Base-by-base conservation (phyloP, 805 yeast genomes). In the Candida chauliodis region DNA sequence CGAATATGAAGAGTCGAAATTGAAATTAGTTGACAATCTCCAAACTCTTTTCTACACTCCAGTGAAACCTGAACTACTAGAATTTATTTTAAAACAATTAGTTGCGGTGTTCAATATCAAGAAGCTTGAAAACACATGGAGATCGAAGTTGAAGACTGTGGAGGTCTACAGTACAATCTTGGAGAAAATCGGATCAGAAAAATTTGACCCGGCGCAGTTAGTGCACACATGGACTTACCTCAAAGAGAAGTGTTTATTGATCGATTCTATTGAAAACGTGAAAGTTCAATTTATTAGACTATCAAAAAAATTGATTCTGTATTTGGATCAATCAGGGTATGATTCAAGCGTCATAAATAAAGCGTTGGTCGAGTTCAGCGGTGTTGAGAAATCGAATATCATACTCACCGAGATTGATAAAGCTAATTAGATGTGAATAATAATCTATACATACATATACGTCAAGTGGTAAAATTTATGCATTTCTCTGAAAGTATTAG, bases 221-320 rank as follows among this genome's bases (percentile, higher is more conserved):
- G 59, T 45, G 36, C 16, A 45, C 16, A 3, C 46, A 54, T 44
- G 61, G 71, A 40, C 36, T 22, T 43, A 38, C 29, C 46, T 54
- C 21, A 52, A 50, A 21, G 32, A 40, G 5, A 44, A 47, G n/a
- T 70, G 73, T 47, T 54, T 66, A n/a, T 44, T 46, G 4, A 47
- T 53, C 9, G 65, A 66, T 22, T 65, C 69, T 18, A 72, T 75
- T 41, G 91, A 84, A 50, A 75, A 71, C 43, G 85, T 81, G 3
- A 70, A 81, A 38, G 55, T 82, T 15, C 77, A 76, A 20, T 71
- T 64, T 37, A 59, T 65, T 9, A 50, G 69, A 36, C 53, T 56
- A 27, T 55, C 63, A 4, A 50, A 51, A 10, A 39, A 43, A 19
- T 39, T 59, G n/a, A 34, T 52, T 1, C 38, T 34, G 2, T 40